Conservation (phyloP, 805 yeast genomes). For the Isabelozyma pseudorhagii region DNA sequence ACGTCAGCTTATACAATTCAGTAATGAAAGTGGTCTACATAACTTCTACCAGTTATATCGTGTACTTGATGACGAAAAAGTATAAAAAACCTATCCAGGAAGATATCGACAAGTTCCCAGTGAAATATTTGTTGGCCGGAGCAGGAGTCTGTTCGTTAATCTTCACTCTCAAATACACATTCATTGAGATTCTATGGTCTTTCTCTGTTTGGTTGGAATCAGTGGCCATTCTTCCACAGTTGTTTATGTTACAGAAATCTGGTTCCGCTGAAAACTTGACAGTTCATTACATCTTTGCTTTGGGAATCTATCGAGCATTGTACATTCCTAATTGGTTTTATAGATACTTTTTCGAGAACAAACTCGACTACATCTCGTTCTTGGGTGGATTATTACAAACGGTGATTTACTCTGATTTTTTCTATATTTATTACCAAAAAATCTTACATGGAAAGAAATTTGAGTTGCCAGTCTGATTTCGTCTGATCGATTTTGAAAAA, state of each 20-base stretch:
- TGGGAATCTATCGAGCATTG: conserved; percentile 85
- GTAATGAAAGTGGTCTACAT: conserved; percentile 82
- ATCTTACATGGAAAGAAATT: conserved; percentile 79
- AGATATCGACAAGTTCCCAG: conserved; percentile 67
- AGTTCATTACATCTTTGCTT: conserved; percentile 87
- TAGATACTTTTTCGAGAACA: conserved; percentile 65
- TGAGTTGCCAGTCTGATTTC: conserved; percentile 56
- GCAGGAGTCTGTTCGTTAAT: conserved; percentile 53
- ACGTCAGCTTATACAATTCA: conserved; percentile 69
- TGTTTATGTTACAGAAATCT: conserved; percentile 82
- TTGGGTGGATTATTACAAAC: conserved; percentile 86
- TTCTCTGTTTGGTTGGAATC: conserved; percentile 92
- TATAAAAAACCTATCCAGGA: conserved; percentile 59
- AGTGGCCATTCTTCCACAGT: conserved; percentile 88
- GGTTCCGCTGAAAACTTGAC: conserved; percentile 89
- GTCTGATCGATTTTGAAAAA: too few species aligned
- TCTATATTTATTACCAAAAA: conserved; percentile 77
- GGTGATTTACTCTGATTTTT: conserved; percentile 87
- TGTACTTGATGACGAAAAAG: conserved; percentile 64
- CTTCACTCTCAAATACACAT: conserved; percentile 62
- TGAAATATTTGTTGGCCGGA: conserved; percentile 66
- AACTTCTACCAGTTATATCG: conserved; percentile 68
- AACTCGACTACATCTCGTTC: conserved; percentile 68
- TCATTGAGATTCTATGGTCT: conserved; percentile 74
- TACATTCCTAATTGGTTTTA: conserved; percentile 96